phyloP scores from a whole-genome alignment of 2,329 filamentous ascomycete genomes.

The Sporothrix brunneoviolacea region DNA sequence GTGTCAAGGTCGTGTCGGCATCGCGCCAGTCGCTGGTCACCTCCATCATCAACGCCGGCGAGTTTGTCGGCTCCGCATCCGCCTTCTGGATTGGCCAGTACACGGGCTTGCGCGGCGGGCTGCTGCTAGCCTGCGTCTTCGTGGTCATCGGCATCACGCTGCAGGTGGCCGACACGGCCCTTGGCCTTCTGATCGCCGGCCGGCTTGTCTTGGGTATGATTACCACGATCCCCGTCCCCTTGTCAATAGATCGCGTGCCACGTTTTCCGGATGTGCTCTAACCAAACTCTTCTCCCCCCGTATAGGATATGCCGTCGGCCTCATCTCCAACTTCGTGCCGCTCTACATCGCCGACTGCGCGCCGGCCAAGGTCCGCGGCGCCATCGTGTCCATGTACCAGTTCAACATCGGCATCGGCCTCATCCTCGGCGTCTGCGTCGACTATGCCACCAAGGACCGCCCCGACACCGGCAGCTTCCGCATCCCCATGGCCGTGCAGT shows the following conservation, averaged over 20 bases:
- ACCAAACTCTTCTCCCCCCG: too few species aligned
- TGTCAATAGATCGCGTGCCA: too few species aligned
- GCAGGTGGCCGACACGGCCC: slow-evolving; percentile 1
- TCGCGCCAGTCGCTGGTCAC: slow-evolving; percentile 1
- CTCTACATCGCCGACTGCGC: slow-evolving; percentile 2
- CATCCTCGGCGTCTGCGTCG: not conserved
- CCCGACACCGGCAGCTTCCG: slow-evolving; percentile 1
- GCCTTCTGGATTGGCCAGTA: slow-evolving; percentile 4
- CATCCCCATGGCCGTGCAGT: slow-evolving; percentile 6
- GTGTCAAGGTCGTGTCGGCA: not conserved
- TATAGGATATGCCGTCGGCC: slow-evolving; percentile 2
- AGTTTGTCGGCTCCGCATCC: not conserved
- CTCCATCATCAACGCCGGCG: slow-evolving; percentile 5
- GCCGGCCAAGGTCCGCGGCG: not conserved
- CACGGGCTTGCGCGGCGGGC: not conserved
- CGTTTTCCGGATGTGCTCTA: too few species aligned
- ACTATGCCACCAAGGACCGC: slow-evolving; percentile 2
- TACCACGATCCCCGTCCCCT: too few species aligned
- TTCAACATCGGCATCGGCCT: slow-evolving; percentile 3
- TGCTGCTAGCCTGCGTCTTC: not conserved
- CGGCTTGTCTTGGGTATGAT: not conserved
- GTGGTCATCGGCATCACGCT: slow-evolving; percentile 1
- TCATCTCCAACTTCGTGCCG: slow-evolving; percentile 5
- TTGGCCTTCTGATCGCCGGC: not conserved
- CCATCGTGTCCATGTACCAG: slow-evolving; percentile 4